A percentile compares a stretch with the other conserved stretches of the same genome.
These are phyloP conservation scores for Quercus wislizeni DNA, from an alignment of 306 rosid genomes.

Conservation along the genomic window DNA sequence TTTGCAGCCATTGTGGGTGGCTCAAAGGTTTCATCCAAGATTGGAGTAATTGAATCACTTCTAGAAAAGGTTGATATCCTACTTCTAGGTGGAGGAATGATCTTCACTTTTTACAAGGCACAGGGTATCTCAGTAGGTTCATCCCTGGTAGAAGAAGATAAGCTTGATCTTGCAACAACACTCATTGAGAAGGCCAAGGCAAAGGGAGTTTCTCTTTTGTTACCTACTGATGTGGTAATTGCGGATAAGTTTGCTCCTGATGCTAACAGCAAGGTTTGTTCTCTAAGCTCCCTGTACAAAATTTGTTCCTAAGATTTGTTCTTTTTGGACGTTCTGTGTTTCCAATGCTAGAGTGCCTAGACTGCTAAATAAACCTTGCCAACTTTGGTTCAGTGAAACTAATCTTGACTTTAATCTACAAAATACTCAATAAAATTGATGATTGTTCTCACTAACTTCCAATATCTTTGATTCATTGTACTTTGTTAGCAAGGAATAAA, in stretches of 20 bases:
- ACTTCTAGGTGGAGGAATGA: slow-evolving; percentile 99
- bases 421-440: background rate
- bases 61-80: slow-evolving; percentile 83
- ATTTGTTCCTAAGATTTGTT: slow-evolving; percentile 1
- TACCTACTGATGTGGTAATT: slow-evolving; percentile 86
- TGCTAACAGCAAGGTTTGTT: slow-evolving; percentile 95
- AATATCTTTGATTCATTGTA: background rate
- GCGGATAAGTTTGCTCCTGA: slow-evolving; percentile 99
- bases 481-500: slow-evolving; percentile 15
- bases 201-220: slow-evolving; percentile 92
- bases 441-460: background rate
- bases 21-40: slow-evolving; percentile 96
- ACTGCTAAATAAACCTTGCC: background rate
- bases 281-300: slow-evolving; percentile 20
- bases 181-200: slow-evolving; percentile 86
- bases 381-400: background rate
- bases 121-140: slow-evolving; percentile 98
- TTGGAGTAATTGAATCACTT: slow-evolving; percentile 95
- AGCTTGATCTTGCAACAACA: slow-evolving; percentile 81
- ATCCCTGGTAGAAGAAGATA: slow-evolving; percentile 96
- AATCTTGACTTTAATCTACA: background rate
- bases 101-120: slow-evolving; percentile 99
- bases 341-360: background rate
- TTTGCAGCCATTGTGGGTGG: slow-evolving; percentile 99
- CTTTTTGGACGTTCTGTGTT: background rate